phyloP scores from a whole-genome alignment of 768 basidiomycete genomes.

The Thelephora ganbajun region DNA sequence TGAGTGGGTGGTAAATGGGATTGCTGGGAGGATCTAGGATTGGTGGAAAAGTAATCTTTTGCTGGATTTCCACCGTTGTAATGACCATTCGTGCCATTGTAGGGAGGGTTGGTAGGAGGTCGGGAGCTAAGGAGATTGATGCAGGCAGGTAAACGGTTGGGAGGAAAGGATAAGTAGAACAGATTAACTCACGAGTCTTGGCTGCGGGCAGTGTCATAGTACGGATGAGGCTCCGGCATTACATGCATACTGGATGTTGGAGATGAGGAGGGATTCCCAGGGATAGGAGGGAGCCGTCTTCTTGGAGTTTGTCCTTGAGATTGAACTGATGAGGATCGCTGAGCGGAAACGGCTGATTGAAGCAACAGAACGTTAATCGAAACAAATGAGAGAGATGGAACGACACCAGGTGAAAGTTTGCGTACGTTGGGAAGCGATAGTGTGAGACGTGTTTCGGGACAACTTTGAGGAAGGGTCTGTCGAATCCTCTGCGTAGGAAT shows the following conservation, averaged over 20 bases:
- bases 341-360: constrained; percentile 3
- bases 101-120: background rate
- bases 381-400: background rate
- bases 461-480: background rate
- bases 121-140: background rate
- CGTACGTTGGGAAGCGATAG: constrained; percentile 9
- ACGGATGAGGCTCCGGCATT: background rate
- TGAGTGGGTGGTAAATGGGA: constrained; percentile 6
- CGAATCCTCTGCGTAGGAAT: constrained; percentile 2
- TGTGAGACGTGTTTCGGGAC: constrained; percentile 9
- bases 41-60: constrained; percentile 1
- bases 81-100: background rate
- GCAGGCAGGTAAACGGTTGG: background rate
- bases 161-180: background rate
- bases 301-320: background rate
- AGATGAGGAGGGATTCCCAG: background rate
- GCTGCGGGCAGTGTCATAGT: background rate
- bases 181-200: background rate
- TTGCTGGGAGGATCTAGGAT: constrained; percentile 10
- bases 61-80: background rate
- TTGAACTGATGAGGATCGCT: constrained; percentile 1
- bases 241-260: background rate
- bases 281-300: background rate
- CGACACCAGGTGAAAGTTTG: constrained; percentile 1
- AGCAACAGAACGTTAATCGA: constrained; percentile 8